Evolutionary conservation across 2,329 filamentous ascomycete genomes (phyloP).

Genomic region (Monilinia fructigena): DNA sequence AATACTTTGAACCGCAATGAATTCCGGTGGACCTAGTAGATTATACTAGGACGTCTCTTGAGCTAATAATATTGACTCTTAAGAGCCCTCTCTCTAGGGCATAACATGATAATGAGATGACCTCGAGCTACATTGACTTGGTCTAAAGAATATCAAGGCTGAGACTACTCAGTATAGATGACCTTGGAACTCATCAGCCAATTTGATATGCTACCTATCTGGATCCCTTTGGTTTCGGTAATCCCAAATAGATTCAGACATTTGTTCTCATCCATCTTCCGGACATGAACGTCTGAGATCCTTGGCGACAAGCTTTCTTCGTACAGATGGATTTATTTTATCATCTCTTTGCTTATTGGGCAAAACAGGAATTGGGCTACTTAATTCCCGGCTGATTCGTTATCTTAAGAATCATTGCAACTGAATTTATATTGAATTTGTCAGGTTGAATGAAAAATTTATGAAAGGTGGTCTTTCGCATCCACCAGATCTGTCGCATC

Average conservation of each 20-base stretch:
- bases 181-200: background rate
- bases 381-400: background rate
- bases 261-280: background rate
- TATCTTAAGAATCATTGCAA: background rate
- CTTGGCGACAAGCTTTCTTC: too few relatives aligned
- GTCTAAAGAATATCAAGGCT: background rate
- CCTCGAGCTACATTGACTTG: background rate
- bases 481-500: background rate
- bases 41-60: too few relatives aligned
- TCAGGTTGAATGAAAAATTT: background rate
- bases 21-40: too few relatives aligned
- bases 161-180: background rate
- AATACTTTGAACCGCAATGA: too few relatives aligned
- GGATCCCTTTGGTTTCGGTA: background rate
- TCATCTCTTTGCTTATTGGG: background rate
- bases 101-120: background rate
- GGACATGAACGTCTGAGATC: background rate
- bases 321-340: background rate
- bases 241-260: background rate
- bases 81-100: background rate
- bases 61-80: background rate
- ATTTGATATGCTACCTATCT: background rate
- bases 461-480: conserved; percentile 8
- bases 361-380: too few relatives aligned
- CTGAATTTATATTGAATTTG: background rate